Evolutionary conservation across 768 basidiomycete species (phyloP).

Genomic region (Naganishia vaughanmartiniae): DNA sequence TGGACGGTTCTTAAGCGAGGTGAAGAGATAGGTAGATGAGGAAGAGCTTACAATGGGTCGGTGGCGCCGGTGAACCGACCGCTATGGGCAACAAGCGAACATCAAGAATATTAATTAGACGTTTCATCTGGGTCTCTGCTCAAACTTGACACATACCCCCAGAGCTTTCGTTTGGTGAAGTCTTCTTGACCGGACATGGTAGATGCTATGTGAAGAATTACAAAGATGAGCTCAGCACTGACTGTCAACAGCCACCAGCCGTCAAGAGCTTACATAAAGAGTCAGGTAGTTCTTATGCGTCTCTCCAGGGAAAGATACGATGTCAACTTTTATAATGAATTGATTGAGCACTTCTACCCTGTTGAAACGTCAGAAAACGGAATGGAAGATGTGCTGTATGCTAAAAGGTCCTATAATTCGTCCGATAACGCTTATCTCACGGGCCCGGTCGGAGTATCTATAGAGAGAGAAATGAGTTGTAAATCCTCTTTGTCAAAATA

Average conservation of each 20-base stretch:
- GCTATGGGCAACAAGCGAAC: neutral
- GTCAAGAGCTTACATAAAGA: neutral
- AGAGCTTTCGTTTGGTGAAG: slow-evolving; percentile 39
- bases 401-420: neutral
- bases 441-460: neutral
- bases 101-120: neutral
- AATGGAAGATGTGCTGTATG: neutral
- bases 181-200: slow-evolving; percentile 30
- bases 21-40: slow-evolving; percentile 18
- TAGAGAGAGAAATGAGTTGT: neutral
- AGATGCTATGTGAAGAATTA: neutral
- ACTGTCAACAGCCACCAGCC: neutral
- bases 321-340: neutral
- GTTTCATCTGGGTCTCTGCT: neutral
- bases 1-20: neutral
- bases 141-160: slow-evolving; percentile 30
- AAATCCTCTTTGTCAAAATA: neutral
- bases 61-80: slow-evolving; percentile 38
- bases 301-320: neutral
- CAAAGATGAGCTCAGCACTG: neutral
- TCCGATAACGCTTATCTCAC: neutral
- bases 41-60: slow-evolving; percentile 35
- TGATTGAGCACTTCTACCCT: too few species aligned
- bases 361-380: too few species aligned
- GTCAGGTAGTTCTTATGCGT: neutral